Evolutionary conservation across 768 basidiomycete species (phyloP).

Genomic region (Lentinula sp.): DNA sequence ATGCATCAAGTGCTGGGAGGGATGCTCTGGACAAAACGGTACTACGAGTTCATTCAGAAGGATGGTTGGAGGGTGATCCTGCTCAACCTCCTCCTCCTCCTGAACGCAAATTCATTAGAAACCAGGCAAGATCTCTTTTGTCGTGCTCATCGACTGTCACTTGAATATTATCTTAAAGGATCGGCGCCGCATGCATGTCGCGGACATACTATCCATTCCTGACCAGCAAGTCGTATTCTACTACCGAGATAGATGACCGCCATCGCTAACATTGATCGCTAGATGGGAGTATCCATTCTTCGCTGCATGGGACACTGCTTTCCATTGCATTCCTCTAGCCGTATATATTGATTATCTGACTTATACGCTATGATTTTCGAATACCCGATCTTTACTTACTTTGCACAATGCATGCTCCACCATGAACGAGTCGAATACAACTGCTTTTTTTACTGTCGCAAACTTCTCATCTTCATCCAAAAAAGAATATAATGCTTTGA

Average conservation of each 20-base stretch:
- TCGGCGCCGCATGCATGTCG: constrained; percentile 94
- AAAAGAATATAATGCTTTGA: too few species aligned
- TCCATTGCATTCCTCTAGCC: constrained; percentile 97
- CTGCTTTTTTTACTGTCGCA: too few species aligned
- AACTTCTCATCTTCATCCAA: too few species aligned
- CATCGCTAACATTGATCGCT: constrained; percentile 4
- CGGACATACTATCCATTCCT: constrained; percentile 97
- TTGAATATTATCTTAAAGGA: constrained; percentile 40
- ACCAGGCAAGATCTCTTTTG: constrained; percentile 46
- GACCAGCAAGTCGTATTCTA: constrained; percentile 69
- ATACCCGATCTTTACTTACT: too few species aligned
- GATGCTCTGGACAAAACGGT: constrained; percentile 99
- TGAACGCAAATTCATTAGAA: constrained; percentile 78
- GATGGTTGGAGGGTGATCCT: constrained; percentile 94
- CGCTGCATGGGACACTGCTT: constrained; percentile 98
- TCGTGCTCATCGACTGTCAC: constrained; percentile 1
- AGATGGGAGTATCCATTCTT: constrained; percentile 99
- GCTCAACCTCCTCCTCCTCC: constrained; percentile 93
- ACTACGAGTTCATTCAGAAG: constrained; percentile 92
- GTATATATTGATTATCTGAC: constrained; percentile 24
- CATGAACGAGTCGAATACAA: too few species aligned
- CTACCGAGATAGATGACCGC: not conserved
- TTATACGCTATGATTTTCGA: too few species aligned
- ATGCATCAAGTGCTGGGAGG: constrained; percentile 95
- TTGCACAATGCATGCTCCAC: too few species aligned